Evolutionary conservation across 345 rosid species (phyloP).

Genomic region (Atalantia buxifolia): DNA sequence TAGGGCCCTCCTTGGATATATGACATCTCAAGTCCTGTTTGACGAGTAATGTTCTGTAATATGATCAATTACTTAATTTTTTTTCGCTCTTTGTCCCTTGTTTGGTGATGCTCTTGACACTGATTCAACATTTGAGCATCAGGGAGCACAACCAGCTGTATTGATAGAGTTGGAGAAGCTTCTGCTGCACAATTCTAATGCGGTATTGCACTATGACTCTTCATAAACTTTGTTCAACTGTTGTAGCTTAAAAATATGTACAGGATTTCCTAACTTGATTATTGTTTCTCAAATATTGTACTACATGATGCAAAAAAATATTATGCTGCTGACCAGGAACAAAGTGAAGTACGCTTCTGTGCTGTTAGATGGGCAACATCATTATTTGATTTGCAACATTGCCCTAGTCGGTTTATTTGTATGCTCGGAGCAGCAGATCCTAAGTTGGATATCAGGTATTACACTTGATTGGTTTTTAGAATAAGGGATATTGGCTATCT

Average conservation of each 20-base stretch:
- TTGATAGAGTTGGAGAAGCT: constrained; percentile 72
- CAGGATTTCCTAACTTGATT: constrained; percentile 1
- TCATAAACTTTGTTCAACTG: neutral
- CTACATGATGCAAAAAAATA: constrained; percentile 5
- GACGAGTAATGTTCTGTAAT: neutral
- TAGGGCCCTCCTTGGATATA: neutral
- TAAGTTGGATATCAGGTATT: constrained; percentile 85
- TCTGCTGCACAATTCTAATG: constrained; percentile 63
- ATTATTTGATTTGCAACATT: constrained; percentile 73
- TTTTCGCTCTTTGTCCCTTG: neutral
- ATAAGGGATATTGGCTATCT: neutral
- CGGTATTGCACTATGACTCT: constrained; percentile 39
- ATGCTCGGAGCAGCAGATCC: constrained; percentile 86
- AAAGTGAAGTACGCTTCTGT: constrained; percentile 92
- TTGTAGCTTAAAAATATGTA: neutral
- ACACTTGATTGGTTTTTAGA: neutral
- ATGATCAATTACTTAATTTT: neutral
- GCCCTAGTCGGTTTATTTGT: constrained; percentile 91
- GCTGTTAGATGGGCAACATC: constrained; percentile 89
- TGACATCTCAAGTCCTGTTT: neutral
- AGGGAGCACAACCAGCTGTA: constrained; percentile 68
- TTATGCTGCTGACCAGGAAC: constrained; percentile 53
- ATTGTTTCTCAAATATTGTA: constrained; percentile 3
- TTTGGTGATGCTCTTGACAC: neutral
- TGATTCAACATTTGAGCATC: constrained; percentile 16